These are phyloP conservation scores for Meira miltonrushii DNA, from an alignment of 1,284 basidiomycete genomes.

Conservation along the genomic window DNA sequence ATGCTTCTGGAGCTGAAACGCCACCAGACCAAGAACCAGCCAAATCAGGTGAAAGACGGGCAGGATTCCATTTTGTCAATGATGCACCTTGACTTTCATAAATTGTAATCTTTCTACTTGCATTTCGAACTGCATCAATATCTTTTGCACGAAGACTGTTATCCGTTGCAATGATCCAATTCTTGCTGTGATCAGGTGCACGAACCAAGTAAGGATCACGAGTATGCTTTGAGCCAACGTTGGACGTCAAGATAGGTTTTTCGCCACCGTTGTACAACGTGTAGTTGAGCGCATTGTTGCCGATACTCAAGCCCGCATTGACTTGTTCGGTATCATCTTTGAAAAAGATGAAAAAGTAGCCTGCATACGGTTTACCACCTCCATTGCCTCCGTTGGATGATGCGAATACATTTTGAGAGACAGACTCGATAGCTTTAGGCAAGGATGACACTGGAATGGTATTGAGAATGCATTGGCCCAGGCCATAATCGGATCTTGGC, in stretches of 20 bases:
- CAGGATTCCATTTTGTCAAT: background rate
- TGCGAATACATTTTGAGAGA: no score
- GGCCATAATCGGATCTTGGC: no score
- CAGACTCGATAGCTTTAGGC: no score
- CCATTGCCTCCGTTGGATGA: background rate
- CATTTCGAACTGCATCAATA: background rate
- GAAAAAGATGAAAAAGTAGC: background rate
- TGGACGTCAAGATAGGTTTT: slow-evolving; percentile 1
- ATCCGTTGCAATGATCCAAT: slow-evolving; percentile 8
- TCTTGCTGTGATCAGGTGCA: background rate
- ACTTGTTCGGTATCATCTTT: slow-evolving; percentile 8
- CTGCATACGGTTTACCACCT: background rate
- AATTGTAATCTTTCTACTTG: background rate
- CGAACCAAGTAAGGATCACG: slow-evolving; percentile 8
- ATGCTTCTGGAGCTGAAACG: slow-evolving; percentile 8
- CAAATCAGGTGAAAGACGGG: background rate
- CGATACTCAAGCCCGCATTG: background rate
- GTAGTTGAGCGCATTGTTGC: slow-evolving; percentile 2
- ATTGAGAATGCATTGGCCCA: no score
- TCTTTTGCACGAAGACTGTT: background rate
- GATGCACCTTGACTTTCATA: slow-evolving; percentile 1
- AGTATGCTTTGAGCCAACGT: slow-evolving; percentile 2
- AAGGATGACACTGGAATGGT: no score
- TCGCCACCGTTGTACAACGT: background rate
- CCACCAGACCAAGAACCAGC: background rate